A percentile compares a stretch with the other conserved stretches of the same genome.
Evolutionary conservation across 2,329 filamentous ascomycete genomes (phyloP).

Genomic region (Monilinia fructicola): DNA sequence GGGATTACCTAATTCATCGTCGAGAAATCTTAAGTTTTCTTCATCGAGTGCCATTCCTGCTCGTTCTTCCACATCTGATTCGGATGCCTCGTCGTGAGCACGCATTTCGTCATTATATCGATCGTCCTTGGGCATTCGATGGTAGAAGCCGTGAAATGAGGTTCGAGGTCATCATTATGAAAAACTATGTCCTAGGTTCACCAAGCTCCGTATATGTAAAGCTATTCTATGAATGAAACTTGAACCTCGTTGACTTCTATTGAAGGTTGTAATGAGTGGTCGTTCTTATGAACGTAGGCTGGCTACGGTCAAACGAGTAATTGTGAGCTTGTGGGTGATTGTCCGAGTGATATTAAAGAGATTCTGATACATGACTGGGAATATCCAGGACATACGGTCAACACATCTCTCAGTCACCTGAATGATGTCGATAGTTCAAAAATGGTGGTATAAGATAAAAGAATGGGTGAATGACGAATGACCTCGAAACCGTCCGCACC

Average conservation of each 20-base stretch:
- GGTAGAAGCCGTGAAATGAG: slow-evolving; percentile 40
- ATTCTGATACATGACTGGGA: slow-evolving; percentile 8
- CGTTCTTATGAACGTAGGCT: slow-evolving; percentile 27
- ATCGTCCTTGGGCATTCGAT: slow-evolving; percentile 37
- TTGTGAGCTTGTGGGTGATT: slow-evolving; percentile 21
- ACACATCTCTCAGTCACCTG: slow-evolving; percentile 13
- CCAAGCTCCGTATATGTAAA: not conserved
- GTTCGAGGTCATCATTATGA: slow-evolving; percentile 40
- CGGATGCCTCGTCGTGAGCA: slow-evolving; percentile 38
- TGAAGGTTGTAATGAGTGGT: slow-evolving; percentile 25
- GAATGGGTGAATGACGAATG: slow-evolving; percentile 16
- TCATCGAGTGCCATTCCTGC: slow-evolving; percentile 40
- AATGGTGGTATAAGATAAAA: slow-evolving; percentile 8
- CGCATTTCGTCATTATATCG: slow-evolving; percentile 42
- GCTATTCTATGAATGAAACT: not conserved
- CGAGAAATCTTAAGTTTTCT: slow-evolving; percentile 40
- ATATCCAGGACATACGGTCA: slow-evolving; percentile 9
- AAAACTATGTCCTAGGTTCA: not conserved
- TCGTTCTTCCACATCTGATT: slow-evolving; percentile 40
- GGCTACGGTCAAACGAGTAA: slow-evolving; percentile 30
- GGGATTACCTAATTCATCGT: slow-evolving; percentile 37
- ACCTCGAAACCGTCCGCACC: slow-evolving; percentile 2
- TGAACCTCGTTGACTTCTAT: not conserved
- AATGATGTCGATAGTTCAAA: slow-evolving; percentile 16
- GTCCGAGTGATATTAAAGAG: not conserved